A percentile compares a stretch with the other conserved stretches of the same genome.
Conservation (phyloP, 2,329 filamentous ascomycete genomes). For the Monosporascus cannonballus region DNA sequence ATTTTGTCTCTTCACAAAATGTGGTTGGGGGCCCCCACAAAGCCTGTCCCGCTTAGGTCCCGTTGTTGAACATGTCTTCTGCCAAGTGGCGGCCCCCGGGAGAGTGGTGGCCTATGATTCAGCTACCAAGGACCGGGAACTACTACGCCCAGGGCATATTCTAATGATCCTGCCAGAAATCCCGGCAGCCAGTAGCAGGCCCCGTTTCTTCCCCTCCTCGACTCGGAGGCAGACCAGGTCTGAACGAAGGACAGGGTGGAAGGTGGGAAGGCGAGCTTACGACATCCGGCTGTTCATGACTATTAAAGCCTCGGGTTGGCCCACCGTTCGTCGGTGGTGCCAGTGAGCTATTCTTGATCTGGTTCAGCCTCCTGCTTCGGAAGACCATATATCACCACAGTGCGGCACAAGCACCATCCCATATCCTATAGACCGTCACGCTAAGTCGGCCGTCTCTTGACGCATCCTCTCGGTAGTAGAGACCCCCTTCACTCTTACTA, state of each 20-base stretch:
- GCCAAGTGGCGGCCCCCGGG: neutral
- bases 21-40: neutral
- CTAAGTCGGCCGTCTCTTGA: slow-evolving; percentile 10
- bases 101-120: neutral
- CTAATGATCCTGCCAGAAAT: neutral
- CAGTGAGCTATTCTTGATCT: slow-evolving; percentile 11
- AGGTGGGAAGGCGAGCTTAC: neutral
- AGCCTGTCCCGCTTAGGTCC: neutral
- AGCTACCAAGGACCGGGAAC: neutral
- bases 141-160: neutral
- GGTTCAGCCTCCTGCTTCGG: slow-evolving; percentile 13
- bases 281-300: neutral
- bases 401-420: slow-evolving; percentile 12
- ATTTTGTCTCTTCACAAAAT: neutral
- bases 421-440: slow-evolving; percentile 11
- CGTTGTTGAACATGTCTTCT: neutral
- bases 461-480: slow-evolving; percentile 6
- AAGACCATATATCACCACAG: slow-evolving; percentile 11
- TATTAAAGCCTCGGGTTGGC: slow-evolving; percentile 1
- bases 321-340: slow-evolving; percentile 3
- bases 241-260: neutral
- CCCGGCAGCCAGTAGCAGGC: neutral
- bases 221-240: neutral
- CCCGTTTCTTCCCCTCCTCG: neutral
- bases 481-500: slow-evolving; percentile 4